Evolutionary conservation across 345 rosid species (phyloP).

Genomic region (Pugionium dolabratum): DNA sequence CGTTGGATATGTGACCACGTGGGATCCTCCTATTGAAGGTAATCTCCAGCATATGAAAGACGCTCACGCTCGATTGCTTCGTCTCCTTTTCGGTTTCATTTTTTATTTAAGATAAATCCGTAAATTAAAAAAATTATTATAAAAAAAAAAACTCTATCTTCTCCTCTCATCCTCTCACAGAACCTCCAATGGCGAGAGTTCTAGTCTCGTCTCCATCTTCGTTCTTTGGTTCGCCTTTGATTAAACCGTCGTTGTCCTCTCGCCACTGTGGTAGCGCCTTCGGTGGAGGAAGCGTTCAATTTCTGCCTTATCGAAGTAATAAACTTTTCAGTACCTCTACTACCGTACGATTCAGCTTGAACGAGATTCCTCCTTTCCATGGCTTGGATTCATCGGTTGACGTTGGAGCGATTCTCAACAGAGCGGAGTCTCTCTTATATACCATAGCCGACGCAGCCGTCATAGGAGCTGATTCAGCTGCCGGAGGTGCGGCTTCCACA

Average conservation of each 20-base stretch:
- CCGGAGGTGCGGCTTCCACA: conserved; percentile 30
- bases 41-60: conserved; percentile 31
- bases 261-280: conserved; percentile 37
- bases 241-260: conserved; percentile 45
- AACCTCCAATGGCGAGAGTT: conserved; percentile 68
- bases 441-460: conserved; percentile 89
- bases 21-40: no score
- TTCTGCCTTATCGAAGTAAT: conserved; percentile 55
- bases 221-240: conserved; percentile 62
- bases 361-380: conserved; percentile 69
- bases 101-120: conserved; percentile 18
- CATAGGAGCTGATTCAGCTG: conserved; percentile 49
- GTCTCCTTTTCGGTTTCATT: not conserved
- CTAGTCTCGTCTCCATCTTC: conserved; percentile 73
- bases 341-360: conserved; percentile 63
- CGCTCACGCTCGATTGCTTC: conserved; percentile 20
- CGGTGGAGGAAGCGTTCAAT: conserved; percentile 35
- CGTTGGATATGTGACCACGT: no score
- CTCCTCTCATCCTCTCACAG: conserved; percentile 28
- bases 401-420: conserved; percentile 46
- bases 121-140: not conserved
- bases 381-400: conserved; percentile 55
- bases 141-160: conserved; percentile 21
- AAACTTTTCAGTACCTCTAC: conserved; percentile 43
- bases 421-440: conserved; percentile 75